Percentiles rank a stretch among this genome's conserved stretches.
These are phyloP conservation scores for Pseudocercospora fuligena DNA, from an alignment of 2,329 filamentous ascomycete genomes.

Conservation along the genomic window DNA sequence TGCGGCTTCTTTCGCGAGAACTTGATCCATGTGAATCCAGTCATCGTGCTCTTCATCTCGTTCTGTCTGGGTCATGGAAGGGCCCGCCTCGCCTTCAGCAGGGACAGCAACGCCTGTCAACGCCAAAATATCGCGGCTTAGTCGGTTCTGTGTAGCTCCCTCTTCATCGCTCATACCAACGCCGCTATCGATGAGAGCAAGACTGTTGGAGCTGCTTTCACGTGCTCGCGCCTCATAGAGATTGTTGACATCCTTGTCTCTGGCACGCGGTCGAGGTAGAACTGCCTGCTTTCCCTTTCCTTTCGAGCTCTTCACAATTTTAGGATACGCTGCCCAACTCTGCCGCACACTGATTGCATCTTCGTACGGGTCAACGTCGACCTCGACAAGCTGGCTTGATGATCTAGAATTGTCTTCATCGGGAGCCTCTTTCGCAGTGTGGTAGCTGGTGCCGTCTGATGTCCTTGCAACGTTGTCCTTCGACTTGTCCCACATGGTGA, in stretches of 20 bases:
- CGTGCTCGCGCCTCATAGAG: constrained; percentile 3
- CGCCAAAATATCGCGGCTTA: too few species aligned
- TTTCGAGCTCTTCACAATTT: background rate
- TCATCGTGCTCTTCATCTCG: background rate
- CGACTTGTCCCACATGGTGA: background rate
- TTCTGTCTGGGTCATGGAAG: background rate
- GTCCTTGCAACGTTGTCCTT: background rate
- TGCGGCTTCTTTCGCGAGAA: constrained; percentile 10
- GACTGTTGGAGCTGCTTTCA: background rate
- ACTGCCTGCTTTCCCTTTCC: constrained; percentile 17
- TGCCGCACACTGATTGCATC: background rate
- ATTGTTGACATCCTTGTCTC: background rate
- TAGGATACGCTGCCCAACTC: background rate
- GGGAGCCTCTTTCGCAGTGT: background rate
- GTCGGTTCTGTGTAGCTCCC: background rate
- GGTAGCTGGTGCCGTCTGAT: background rate
- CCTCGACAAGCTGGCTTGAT: background rate
- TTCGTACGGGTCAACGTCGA: background rate
- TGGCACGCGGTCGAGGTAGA: background rate
- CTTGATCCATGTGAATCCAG: constrained; percentile 8
- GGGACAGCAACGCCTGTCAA: background rate
- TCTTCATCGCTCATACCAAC: background rate
- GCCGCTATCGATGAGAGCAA: background rate
- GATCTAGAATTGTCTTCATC: background rate
- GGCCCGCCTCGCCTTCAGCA: background rate